Conservation (phyloP, 768 basidiomycete species). For the Phylloporus sp. region DNA sequence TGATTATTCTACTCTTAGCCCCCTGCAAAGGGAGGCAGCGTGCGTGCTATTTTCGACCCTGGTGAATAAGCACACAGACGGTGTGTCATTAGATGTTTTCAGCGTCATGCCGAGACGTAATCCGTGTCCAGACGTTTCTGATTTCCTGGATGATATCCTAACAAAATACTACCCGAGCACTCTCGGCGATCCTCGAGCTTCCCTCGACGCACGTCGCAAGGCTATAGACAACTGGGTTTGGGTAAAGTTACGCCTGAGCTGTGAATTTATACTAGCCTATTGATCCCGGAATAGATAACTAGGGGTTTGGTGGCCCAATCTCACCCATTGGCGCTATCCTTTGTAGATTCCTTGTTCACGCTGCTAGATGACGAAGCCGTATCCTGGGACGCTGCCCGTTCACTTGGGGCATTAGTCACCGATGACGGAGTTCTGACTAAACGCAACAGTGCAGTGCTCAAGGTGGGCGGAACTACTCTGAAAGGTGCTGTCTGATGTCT, state of each 20-base stretch:
- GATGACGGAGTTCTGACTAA: conserved; percentile 69
- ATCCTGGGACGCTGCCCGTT: conserved; percentile 70
- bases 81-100: conserved; percentile 34
- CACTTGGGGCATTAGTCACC: conserved; percentile 63
- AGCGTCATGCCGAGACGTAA: neutral
- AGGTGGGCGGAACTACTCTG: conserved; percentile 43
- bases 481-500: neutral
- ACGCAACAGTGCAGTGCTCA: conserved; percentile 70
- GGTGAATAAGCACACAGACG: conserved; percentile 74
- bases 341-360: conserved; percentile 63
- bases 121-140: conserved; percentile 38
- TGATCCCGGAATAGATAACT: conserved; percentile 48
- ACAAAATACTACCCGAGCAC: conserved; percentile 47
- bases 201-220: conserved; percentile 41
- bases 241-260: conserved; percentile 41
- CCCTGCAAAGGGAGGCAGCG: conserved; percentile 52
- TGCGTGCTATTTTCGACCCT: conserved; percentile 59
- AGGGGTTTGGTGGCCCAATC: conserved; percentile 78
- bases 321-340: conserved; percentile 52
- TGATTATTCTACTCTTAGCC: conserved; percentile 42
- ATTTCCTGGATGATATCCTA: conserved; percentile 43
- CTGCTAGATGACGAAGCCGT: conserved; percentile 65
- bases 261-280: neutral
- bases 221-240: conserved; percentile 65
- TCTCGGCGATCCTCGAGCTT: conserved; percentile 34